Percentiles rank a stretch among this genome's conserved stretches.
Evolutionary conservation across 805 yeast species (phyloP).

Genomic region (Lipomyces chichibuensis): DNA sequence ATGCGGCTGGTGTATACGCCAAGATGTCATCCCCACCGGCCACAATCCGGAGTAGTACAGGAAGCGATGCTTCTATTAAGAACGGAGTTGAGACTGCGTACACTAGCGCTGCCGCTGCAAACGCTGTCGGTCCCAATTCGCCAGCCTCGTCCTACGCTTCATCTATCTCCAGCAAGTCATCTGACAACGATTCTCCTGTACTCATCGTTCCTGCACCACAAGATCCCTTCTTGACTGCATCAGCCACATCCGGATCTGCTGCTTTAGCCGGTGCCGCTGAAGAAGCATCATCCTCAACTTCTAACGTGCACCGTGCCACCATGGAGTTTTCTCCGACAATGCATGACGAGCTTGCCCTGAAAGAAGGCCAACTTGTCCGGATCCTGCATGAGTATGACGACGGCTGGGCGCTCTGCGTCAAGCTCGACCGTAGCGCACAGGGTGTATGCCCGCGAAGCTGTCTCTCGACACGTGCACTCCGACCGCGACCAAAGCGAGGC

Average conservation of each 20-base stretch:
- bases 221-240: conserved; percentile 6
- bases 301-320: conserved; percentile 37
- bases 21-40: conserved; percentile 10
- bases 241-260: conserved; percentile 8
- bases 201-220: conserved; percentile 19
- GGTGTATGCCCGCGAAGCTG: conserved; percentile 36
- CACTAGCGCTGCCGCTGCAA: conserved; percentile 8
- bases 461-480: conserved; percentile 30
- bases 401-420: conserved; percentile 38
- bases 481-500: conserved; percentile 35
- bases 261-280: conserved; percentile 11
- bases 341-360: conserved; percentile 38
- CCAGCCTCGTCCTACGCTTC: conserved; percentile 16
- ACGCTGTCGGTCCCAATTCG: background rate
- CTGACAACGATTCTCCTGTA: conserved; percentile 15
- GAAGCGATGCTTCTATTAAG: conserved; percentile 6
- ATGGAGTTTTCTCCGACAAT: conserved; percentile 37
- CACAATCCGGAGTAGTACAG: conserved; percentile 8
- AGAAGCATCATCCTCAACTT: conserved; percentile 17
- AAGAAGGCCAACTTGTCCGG: conserved; percentile 37
- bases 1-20: background rate
- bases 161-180: conserved; percentile 11
- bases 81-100: conserved; percentile 3
- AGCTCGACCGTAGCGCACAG: conserved; percentile 34
- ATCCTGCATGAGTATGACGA: conserved; percentile 39